Base-by-base conservation (phyloP, 2,329 filamentous ascomycete genomes). In the Aspergillus sp. region DNA sequence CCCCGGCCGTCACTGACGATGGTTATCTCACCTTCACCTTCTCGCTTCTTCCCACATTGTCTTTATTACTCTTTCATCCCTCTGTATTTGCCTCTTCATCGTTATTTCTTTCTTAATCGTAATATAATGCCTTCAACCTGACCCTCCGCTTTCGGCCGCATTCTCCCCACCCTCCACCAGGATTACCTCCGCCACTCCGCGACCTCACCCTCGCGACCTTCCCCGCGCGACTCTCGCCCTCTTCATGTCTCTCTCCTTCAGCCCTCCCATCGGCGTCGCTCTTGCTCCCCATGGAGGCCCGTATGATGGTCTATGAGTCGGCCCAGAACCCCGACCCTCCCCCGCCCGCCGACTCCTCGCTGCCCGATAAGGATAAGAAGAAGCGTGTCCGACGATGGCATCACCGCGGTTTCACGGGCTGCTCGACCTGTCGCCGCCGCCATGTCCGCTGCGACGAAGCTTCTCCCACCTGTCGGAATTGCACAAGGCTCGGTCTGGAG, bases 341-440 rank as follows among this genome's bases (percentile, higher is more conserved):
- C 44, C 47, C 62, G 48, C 60, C 59, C 48, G 40, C 56, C 33
- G 58, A 57, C 17, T 30, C 53, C 44, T 51, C 56, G 9, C 51
- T 56, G n/a, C 60, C 65, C 49, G 62, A 68, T 47, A 64, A 66
- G 15, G 62, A 68, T 47, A 64, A 66, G 15, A 64, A 66, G 45
- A 73, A 73, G 58, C 70, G 72, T 54, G 69, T 73, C 47, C 71
- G 72, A 24, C 65, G 70, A 64, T 77, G 74, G 74, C 74, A 76
- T 62, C 74, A 75, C 46, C 73, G 74, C 33, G 73, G 73, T 8
- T 77, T 77, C 53, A 77, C 74, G 1, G 74, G 75, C 9, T 77
- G 75, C 56, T 71, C 72, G 34, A 76, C 73, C 54, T 77, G 75
- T 59, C 72, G 73, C 48, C 68, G 72, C 34, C 72, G 75, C 24